Percentiles rank a stretch among this genome's conserved stretches.
phyloP scores from a whole-genome alignment of 2,329 filamentous ascomycete genomes.

The Aschersonia sp. region DNA sequence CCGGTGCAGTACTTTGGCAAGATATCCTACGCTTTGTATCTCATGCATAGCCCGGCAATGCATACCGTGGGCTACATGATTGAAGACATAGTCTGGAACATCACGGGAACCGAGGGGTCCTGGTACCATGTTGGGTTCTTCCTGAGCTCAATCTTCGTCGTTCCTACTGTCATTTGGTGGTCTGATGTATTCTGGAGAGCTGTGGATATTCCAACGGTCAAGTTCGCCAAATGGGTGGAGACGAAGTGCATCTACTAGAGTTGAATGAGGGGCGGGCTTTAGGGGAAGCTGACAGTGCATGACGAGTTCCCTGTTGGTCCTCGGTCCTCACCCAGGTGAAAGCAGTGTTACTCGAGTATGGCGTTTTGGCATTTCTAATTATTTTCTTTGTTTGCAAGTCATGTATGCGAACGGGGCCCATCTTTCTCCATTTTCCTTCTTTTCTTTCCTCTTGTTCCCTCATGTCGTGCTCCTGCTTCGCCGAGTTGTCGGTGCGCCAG shows the following conservation, averaged over 20 bases:
- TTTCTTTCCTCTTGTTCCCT: background rate
- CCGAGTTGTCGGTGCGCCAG: background rate
- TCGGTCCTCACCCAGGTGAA: background rate
- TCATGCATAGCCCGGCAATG: slow-evolving; percentile 43
- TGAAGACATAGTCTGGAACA: slow-evolving; percentile 30
- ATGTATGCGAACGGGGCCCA: background rate
- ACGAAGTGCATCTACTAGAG: slow-evolving; percentile 20
- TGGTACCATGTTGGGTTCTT: slow-evolving; percentile 31
- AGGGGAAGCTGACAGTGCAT: background rate
- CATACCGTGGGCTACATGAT: slow-evolving; percentile 37
- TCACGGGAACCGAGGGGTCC: slow-evolving; percentile 30
- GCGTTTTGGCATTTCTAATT: background rate
- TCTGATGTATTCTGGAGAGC: slow-evolving; percentile 41
- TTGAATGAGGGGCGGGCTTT: slow-evolving; percentile 2
- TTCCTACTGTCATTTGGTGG: slow-evolving; percentile 37
- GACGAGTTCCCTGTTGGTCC: background rate
- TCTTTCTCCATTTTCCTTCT: background rate
- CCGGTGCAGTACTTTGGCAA: slow-evolving; percentile 43
- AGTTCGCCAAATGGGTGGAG: slow-evolving; percentile 42
- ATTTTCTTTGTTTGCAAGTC: background rate
- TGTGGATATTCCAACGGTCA: slow-evolving; percentile 40
- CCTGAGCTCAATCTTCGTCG: slow-evolving; percentile 29
- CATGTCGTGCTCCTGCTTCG: background rate
- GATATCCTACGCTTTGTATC: slow-evolving; percentile 45
- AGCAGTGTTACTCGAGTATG: background rate